Base-by-base conservation (phyloP, 768 basidiomycete genomes). In the Kwoniella newhampshirensis region DNA sequence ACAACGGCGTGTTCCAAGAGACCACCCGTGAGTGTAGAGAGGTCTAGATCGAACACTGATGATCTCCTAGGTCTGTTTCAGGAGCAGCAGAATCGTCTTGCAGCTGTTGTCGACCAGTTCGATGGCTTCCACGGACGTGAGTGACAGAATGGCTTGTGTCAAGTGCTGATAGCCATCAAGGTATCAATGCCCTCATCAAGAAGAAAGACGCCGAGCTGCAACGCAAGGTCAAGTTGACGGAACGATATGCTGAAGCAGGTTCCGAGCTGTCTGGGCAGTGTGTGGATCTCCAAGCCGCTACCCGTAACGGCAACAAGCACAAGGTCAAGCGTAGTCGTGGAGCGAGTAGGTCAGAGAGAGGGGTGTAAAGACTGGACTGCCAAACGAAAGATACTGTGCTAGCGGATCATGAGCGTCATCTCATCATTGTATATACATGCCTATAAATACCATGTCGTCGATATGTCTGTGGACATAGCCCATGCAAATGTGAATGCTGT, bases 161-260 rank as follows among this genome's bases (percentile, higher is more conserved):
- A 5, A 9, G 25, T 15, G 17, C 23, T 36, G 18, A 35, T 3
- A 23, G 3, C 25, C 23, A 7, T 17, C n/a, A 30, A 52, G 51
- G 25, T 26, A 23, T 51, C 4, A 39, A 12, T 26, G 26, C 26
- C 21, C 45, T 55, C 8, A 25, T 46, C 4, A 40, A 28, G 18
- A 32, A 51, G 39, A 58, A 58, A 12, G 50, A 58, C 32, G 47
- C 20, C 20, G 50, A 50, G 36, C 43, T 58, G 1, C 35, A 51
- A 11, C 18, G 50, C 30, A 58, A 58, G 35, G 39, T n/a, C 6
- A 5, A 32, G 21, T 32, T 58, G 6, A 58, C 57, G 28, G 42
- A 52, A 12, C 27, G 57, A 39, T 58, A 58, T 25, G 49, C 23
- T 17, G 57, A 44, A 8, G 57, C 57, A 8, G 50, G 49, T 11